Base-by-base conservation (phyloP, 352 stramenopile species). In the Aphanomyces invadans region DNA sequence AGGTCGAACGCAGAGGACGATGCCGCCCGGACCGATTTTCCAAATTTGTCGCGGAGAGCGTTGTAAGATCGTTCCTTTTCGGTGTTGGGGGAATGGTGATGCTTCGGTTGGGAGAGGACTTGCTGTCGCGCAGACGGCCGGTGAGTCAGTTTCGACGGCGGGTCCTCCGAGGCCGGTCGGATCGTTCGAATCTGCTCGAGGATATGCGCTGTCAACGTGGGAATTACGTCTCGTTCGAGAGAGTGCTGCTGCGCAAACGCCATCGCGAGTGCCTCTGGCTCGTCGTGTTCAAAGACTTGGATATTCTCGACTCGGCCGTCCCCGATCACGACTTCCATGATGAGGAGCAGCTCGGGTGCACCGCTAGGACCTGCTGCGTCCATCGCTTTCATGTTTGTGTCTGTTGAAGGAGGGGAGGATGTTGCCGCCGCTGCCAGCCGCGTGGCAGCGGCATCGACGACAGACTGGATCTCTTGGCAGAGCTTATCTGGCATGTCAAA, bases 321-420 rank as follows among this genome's bases (percentile, higher is more conserved):
- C 12, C 78, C 76, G 51, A 91, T 90, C 36, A 90, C 73, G 2
- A 92, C 74, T 31, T 92, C 84, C 76, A 92, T 89, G 44, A 90
- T 38, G 11, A 92, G 49, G 45, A 90, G 67, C 17, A 92, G 71
- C 53, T 90, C 78, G 1, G 9, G 25, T 2, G 3, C 7, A 4
- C 5, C 21, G n/a, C n/a, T n/a, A n/a, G n/a, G n/a, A n/a, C n/a
- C n/a, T n/a, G n/a, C n/a, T n/a, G n/a, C n/a, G n/a, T n/a, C n/a
- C n/a, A n/a, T n/a, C n/a, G n/a, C 36, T 15, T 7, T 42, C 36
- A 15, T 42, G 36, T 38, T 11, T 7, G 17, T 31, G 11, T 57
- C 49, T n/a, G 1, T 9, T 23, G 31, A 31, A 25, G n/a, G 53
- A 26, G 33, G 4, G 4, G 23, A 11, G 4, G 53, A 31, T 4